phyloP scores from a whole-genome alignment of 805 yeast species.

The Kodamaea neixiangensis region DNA sequence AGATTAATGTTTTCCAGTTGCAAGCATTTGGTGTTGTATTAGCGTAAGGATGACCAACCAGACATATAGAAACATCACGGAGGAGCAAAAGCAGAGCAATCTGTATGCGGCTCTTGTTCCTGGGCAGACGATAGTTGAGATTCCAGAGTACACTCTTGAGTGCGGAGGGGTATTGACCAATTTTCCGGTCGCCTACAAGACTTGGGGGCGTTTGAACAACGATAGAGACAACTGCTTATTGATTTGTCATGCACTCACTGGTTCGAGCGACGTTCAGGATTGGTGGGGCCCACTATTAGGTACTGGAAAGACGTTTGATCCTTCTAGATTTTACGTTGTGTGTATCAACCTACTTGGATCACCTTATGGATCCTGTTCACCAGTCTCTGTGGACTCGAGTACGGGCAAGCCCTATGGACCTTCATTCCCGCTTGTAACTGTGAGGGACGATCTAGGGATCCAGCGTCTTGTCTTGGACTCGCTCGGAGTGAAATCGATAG shows the following conservation, averaged over 20 bases:
- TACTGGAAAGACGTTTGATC: constrained; percentile 84
- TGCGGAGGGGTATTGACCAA: constrained; percentile 72
- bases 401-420: constrained; percentile 87
- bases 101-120: constrained; percentile 69
- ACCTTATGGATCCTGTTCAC: constrained; percentile 95
- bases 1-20: constrained; percentile 16
- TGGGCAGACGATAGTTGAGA: constrained; percentile 74
- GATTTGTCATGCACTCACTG: constrained; percentile 95
- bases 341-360: constrained; percentile 94
- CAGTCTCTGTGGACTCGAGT: constrained; percentile 75
- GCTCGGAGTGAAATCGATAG: constrained; percentile 75
- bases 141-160: constrained; percentile 76
- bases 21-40: constrained; percentile 23
- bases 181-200: constrained; percentile 92
- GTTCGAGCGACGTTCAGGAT: constrained; percentile 91
- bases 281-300: constrained; percentile 99
- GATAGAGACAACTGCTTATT: constrained; percentile 74
- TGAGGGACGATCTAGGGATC: constrained; percentile 86
- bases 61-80: constrained; percentile 42
- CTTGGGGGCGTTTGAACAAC: constrained; percentile 87
- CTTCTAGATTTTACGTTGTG: constrained; percentile 78
- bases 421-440: constrained; percentile 88
- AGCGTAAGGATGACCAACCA: constrained; percentile 11
- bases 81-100: constrained; percentile 54
- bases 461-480: constrained; percentile 78